phyloP scores from a whole-genome alignment of 768 basidiomycete species.

The Amanita muscaria region DNA sequence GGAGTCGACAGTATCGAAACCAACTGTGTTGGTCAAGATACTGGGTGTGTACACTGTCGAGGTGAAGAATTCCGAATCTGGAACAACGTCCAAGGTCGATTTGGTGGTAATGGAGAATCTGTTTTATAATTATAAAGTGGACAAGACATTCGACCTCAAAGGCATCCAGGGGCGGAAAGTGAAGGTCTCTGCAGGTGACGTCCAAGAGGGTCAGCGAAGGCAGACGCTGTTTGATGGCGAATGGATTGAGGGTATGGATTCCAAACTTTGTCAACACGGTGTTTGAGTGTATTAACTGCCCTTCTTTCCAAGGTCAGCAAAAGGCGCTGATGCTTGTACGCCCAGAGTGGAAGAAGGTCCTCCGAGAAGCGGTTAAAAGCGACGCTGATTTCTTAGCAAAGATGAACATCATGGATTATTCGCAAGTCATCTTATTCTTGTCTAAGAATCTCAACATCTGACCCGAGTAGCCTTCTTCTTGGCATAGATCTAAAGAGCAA shows the following conservation, averaged over 20 bases:
- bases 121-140: conserved; percentile 61
- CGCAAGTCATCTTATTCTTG: conserved; percentile 35
- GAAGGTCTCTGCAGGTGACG: conserved; percentile 33
- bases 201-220: conserved; percentile 25
- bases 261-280: background rate
- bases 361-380: conserved; percentile 56
- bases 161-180: conserved; percentile 75
- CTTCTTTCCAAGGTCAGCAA: conserved; percentile 43
- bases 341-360: conserved; percentile 64
- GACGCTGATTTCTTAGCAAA: conserved; percentile 69
- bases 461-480: conserved; percentile 47
- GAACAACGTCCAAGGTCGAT: conserved; percentile 58
- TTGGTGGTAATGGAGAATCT: conserved; percentile 82
- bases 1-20: conserved; percentile 54
- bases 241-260: conserved; percentile 64
- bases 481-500: conserved; percentile 61
- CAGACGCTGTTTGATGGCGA: conserved; percentile 74
- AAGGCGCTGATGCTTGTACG: conserved; percentile 54
- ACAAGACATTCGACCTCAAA: conserved; percentile 74
- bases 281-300: background rate
- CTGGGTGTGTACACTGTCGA: conserved; percentile 78
- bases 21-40: conserved; percentile 70
- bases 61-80: conserved; percentile 64
- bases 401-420: conserved; percentile 85
- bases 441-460: background rate